A percentile compares a stretch with the other conserved stretches of the same genome.
Conservation (phyloP, 257 asterid genomes). For the Nicotiana benthamiana region DNA sequence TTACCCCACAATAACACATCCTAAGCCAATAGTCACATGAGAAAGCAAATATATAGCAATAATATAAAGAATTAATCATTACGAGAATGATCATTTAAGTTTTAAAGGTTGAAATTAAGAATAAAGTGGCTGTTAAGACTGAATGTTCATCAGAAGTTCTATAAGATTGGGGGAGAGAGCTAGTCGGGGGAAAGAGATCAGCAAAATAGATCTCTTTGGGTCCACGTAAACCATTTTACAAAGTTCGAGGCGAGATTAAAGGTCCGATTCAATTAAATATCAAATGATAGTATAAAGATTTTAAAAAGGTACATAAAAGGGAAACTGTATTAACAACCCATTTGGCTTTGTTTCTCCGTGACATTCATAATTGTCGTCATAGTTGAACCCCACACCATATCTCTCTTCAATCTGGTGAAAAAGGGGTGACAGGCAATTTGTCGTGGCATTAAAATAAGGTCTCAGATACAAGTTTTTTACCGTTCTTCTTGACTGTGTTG, state of each 20-base stretch:
- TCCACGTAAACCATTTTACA: background rate
- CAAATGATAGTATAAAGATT: too few relatives aligned
- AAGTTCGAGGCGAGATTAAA: background rate
- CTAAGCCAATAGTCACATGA: background rate
- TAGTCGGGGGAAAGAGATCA: background rate
- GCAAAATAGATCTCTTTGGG: background rate
- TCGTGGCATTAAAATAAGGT: background rate
- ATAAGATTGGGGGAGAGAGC: background rate
- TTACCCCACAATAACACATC: background rate
- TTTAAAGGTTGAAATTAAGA: background rate
- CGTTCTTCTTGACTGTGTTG: background rate
- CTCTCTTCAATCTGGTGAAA: too few relatives aligned
- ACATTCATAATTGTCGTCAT: background rate
- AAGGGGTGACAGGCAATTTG: background rate
- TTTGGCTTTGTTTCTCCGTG: background rate
- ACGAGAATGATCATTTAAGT: background rate
- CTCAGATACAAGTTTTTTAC: background rate
- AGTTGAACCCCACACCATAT: too few relatives aligned
- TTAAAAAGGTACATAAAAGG: background rate
- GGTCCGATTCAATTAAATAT: background rate
- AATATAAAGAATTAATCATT: too few relatives aligned
- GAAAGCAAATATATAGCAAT: too few relatives aligned
- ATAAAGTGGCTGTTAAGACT: background rate
- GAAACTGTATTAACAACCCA: background rate
- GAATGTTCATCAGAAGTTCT: background rate